Conservation (phyloP, 1,139 yeast genomes). For the Fermentozyma sake region DNA sequence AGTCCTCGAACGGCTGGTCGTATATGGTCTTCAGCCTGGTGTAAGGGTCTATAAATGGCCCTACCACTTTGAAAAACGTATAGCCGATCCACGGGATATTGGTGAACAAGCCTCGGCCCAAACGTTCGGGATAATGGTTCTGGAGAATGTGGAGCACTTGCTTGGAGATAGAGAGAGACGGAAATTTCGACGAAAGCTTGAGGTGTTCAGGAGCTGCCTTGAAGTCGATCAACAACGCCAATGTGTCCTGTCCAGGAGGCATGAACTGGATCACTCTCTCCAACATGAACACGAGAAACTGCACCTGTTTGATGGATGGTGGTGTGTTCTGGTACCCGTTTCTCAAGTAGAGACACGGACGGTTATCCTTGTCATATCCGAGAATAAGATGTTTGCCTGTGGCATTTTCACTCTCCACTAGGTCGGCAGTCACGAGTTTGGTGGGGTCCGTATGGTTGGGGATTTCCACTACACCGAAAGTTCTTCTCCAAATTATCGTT, state of each 20-base stretch:
- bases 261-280: conserved; percentile 87
- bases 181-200: conserved; percentile 39
- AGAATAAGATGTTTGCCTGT: conserved; percentile 87
- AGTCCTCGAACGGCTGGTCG: conserved; percentile 44
- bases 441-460: conserved; percentile 37
- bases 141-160: conserved; percentile 84
- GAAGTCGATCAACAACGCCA: conserved; percentile 86
- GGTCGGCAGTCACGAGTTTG: conserved; percentile 53
- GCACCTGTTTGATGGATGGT: conserved; percentile 81
- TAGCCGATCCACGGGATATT: conserved; percentile 48
- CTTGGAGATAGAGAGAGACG: conserved; percentile 44
- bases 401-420: conserved; percentile 66
- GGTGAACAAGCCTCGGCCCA: conserved; percentile 44
- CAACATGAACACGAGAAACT: conserved; percentile 85
- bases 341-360: conserved; percentile 86
- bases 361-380: conserved; percentile 82
- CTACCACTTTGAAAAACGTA: conserved; percentile 43
- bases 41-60: conserved; percentile 48
- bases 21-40: conserved; percentile 47
- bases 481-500: conserved; percentile 87
- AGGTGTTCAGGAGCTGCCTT: conserved; percentile 51
- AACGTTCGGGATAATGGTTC: conserved; percentile 68
- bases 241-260: conserved; percentile 94
- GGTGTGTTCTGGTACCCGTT: conserved; percentile 94
- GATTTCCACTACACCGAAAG: conserved; percentile 73